Evolutionary conservation across 2,329 filamentous ascomycete genomes (phyloP), one percentile per base, ranked within the genome.

Genomic region (Claviceps purpurea): DNA sequence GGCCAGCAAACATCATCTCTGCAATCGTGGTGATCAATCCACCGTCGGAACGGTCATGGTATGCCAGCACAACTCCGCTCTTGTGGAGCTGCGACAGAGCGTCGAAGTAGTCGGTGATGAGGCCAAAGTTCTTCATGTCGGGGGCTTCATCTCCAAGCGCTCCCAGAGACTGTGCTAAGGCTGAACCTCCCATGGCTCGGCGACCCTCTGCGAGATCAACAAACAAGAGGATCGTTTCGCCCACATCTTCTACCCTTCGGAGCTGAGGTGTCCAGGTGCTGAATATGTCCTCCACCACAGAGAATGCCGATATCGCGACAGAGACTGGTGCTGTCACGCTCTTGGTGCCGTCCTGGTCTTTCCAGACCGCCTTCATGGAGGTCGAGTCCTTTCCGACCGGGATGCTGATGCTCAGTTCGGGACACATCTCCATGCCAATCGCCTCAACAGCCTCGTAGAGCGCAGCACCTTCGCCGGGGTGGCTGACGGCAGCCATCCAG

Each of bases 291-390:
- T 85, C 79, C 3, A 96, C 90, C 2, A 89, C 80, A 1, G 85
- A 85, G 62, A 97, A 96, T 1, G 93, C 88, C 5, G 93, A 89
- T 59, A 97, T 89, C 52, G 96, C 84, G 5, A 95, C 77, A 1
- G 91, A 95, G 60, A 97, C 80, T 1, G 93, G 93, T 4, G 93
- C 88, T 40, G 89, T 96, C 49, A 97, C 91, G 58, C 90, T 90
- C 71, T 87, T 93, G 14, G 77, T 70, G 56, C 86, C 76, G 18
- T 77, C 72, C 55, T 74, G 73, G 58, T 91, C 86, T 63, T 82
- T 85, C 93, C 93, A 97, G 52, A 89, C 89, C 62, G 94, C 91
- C 75, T 96, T 96, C 93, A 98, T 97, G 2, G 90, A 96, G 69
- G 94, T 95, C 0, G 91, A 97, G 67, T 98, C 93, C 70, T 98